phyloP scores from a whole-genome alignment of 805 yeast genomes.

The Pichia nakasei region DNA sequence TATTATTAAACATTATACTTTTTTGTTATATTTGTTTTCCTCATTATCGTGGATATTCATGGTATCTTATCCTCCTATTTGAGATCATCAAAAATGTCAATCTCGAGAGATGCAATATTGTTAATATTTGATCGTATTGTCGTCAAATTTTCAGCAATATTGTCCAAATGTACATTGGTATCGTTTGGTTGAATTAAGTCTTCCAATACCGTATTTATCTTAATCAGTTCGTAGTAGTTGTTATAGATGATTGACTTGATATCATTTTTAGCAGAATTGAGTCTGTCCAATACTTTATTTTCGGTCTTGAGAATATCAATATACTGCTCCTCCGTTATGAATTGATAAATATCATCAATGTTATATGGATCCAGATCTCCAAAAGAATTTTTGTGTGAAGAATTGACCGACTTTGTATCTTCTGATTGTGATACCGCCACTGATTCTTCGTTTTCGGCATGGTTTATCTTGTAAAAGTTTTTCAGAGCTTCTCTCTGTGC shows the following conservation, averaged over 20 bases:
- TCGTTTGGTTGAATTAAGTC: constrained; percentile 24
- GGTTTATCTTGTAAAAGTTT: constrained; percentile 33
- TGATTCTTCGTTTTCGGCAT: constrained; percentile 14
- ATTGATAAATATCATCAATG: constrained; percentile 26
- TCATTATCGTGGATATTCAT: too few species aligned
- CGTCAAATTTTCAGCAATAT: constrained; percentile 18
- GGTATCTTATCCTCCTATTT: background rate
- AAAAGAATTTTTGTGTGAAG: constrained; percentile 1
- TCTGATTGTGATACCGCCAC: too few species aligned
- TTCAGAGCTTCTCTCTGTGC: constrained; percentile 33
- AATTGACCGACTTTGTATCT: background rate
- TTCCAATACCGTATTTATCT: constrained; percentile 48
- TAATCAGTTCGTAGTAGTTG: constrained; percentile 65
- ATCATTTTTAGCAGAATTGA: constrained; percentile 47
- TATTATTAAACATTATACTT: background rate
- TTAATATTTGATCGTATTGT: constrained; percentile 17
- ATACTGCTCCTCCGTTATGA: constrained; percentile 24
- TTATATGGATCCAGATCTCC: constrained; percentile 1
- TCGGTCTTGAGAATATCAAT: constrained; percentile 27
- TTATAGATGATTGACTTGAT: constrained; percentile 67
- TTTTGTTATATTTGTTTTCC: background rate
- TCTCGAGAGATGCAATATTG: constrained; percentile 4
- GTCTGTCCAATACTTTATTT: constrained; percentile 34
- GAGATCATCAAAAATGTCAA: constrained; percentile 9
- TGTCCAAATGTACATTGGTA: constrained; percentile 11